Evolutionary conservation across 2,329 filamentous ascomycete species (phyloP).

Genomic region (Phialophora expanda): DNA sequence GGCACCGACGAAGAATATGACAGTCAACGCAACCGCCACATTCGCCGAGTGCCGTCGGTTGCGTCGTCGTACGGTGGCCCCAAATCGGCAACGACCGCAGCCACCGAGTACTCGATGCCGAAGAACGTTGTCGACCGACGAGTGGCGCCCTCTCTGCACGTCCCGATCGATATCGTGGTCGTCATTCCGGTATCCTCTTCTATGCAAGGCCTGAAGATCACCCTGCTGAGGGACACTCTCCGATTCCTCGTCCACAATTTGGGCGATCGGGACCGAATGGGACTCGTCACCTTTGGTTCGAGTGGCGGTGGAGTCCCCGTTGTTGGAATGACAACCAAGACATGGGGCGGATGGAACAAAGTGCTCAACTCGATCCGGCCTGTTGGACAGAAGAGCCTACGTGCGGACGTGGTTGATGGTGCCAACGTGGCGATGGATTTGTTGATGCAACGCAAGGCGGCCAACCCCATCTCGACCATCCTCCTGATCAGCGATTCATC

Average conservation of each 20-base stretch:
- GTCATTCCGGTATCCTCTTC: conserved; percentile 97
- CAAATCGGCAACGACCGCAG: conserved; percentile 83
- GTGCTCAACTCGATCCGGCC: conserved; percentile 86
- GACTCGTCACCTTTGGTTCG: conserved; percentile 93
- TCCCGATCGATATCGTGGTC: conserved; percentile 92
- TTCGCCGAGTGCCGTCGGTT: conserved; percentile 78
- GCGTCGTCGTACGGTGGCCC: conserved; percentile 81
- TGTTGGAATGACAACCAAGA: conserved; percentile 97
- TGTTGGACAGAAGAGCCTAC: conserved; percentile 93
- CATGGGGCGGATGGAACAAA: conserved; percentile 89
- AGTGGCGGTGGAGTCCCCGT: conserved; percentile 90
- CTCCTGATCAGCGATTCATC: conserved; percentile 97
- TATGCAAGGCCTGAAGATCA: conserved; percentile 99
- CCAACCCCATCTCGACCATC: conserved; percentile 93
- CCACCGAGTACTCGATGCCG: conserved; percentile 87
- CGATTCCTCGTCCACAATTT: conserved; percentile 89
- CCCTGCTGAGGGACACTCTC: conserved; percentile 85
- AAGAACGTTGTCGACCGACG: conserved; percentile 48
- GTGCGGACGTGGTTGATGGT: conserved; percentile 94
- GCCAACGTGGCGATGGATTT: conserved; percentile 98
- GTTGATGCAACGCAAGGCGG: conserved; percentile 95
- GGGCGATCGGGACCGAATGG: conserved; percentile 94
- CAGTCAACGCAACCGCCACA: conserved; percentile 53
- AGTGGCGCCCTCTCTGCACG: conserved; percentile 68
- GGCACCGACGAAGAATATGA: conserved; percentile 90